These are phyloP conservation scores for Thalassia testudinum DNA, from an alignment of 116 monocot genomes.

Conservation along the genomic window DNA sequence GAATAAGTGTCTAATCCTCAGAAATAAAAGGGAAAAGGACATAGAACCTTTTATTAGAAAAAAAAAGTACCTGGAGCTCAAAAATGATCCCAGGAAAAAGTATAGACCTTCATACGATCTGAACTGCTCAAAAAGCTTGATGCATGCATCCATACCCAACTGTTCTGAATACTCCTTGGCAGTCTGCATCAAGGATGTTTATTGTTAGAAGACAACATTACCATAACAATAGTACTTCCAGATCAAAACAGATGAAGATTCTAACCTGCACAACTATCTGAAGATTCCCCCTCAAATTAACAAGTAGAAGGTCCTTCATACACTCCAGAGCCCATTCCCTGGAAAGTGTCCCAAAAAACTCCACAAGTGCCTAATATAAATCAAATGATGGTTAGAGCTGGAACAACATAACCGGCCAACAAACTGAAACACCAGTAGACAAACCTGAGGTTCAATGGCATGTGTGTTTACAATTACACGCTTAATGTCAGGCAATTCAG, in stretches of 20 bases:
- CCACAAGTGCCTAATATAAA: slow-evolving; percentile 59
- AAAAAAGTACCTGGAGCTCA: slow-evolving; percentile 81
- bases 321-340: slow-evolving; percentile 97
- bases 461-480: slow-evolving; percentile 99
- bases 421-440: slow-evolving; percentile 5
- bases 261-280: slow-evolving; percentile 96
- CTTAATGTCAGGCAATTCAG: slow-evolving; percentile 95
- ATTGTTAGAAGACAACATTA: not conserved
- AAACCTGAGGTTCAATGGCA: slow-evolving; percentile 99
- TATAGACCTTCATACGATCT: slow-evolving; percentile 97
- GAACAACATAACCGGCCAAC: not conserved
- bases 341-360: slow-evolving; percentile 97
- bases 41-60: not conserved
- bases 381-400: not conserved
- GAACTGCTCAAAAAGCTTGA: slow-evolving; percentile 98
- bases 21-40: not conserved
- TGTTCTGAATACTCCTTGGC: slow-evolving; percentile 98
- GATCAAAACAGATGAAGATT: not conserved
- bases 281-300: slow-evolving; percentile 98
- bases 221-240: not conserved
- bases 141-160: slow-evolving; percentile 82
- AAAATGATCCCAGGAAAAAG: slow-evolving; percentile 94
- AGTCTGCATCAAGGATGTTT: slow-evolving; percentile 19
- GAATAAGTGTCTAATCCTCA: not conserved
- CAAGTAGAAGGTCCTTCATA: slow-evolving; percentile 95